These are phyloP conservation scores for Plasmodium berghei DNA, from an alignment of 169 alveolate species.

Conservation along the genomic window DNA sequence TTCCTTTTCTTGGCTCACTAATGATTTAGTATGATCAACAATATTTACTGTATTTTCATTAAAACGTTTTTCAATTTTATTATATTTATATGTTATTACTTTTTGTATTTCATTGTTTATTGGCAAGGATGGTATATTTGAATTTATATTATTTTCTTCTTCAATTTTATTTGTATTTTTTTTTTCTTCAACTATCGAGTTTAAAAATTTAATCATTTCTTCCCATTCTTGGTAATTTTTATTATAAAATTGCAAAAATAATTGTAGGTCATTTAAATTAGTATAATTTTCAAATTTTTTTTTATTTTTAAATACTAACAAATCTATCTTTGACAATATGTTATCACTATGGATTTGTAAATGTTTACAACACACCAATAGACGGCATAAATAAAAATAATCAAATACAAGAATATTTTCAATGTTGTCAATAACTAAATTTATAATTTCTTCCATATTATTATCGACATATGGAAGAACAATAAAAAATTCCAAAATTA, in stretches of 20 bases:
- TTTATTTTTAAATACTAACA: constrained; percentile 32
- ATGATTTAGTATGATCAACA: not conserved
- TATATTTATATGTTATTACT: constrained; percentile 54
- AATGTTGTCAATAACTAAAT: constrained; percentile 7
- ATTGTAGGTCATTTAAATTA: constrained; percentile 13
- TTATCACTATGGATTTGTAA: constrained; percentile 24
- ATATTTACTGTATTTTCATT: constrained; percentile 20
- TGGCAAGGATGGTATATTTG: not conserved
- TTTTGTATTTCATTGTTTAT: constrained; percentile 8
- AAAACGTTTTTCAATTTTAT: constrained; percentile 25
- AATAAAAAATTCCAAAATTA: constrained; percentile 42
- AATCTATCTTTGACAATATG: constrained; percentile 49
- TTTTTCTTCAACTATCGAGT: not conserved
- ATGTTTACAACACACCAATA: constrained; percentile 13
- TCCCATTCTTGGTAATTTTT: constrained; percentile 50
- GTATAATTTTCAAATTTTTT: constrained; percentile 31
- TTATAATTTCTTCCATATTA: constrained; percentile 35
- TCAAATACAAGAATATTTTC: constrained; percentile 17
- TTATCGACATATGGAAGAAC: constrained; percentile 51
- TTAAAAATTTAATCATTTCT: constrained; percentile 26
- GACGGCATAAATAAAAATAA: constrained; percentile 44
- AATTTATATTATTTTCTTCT: not conserved
- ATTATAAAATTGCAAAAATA: constrained; percentile 45
- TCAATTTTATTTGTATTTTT: not conserved
- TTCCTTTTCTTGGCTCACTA: not conserved